phyloP scores from a whole-genome alignment of 805 yeast species.

The Kodamaea lidongshanica region DNA sequence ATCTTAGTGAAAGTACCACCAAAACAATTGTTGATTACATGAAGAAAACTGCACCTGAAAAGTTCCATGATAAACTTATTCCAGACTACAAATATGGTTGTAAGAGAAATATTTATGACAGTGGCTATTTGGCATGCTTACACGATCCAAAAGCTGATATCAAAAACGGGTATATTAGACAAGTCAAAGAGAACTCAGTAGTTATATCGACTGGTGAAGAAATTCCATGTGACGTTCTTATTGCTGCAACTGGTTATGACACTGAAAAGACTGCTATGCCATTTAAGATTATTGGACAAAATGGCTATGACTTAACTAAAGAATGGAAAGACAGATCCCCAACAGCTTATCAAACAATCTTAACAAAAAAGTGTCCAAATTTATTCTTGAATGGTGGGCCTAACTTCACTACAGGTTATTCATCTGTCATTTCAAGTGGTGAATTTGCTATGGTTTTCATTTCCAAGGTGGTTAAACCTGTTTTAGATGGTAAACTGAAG shows the following conservation, averaged over 20 bases:
- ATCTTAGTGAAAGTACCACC: slow-evolving; percentile 21
- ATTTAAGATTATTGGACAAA: slow-evolving; percentile 19
- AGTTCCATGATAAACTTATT: slow-evolving; percentile 27
- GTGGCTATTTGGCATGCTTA: slow-evolving; percentile 29
- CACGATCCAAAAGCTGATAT: slow-evolving; percentile 24
- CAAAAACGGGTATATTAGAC: slow-evolving; percentile 15
- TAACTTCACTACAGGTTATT: slow-evolving; percentile 36
- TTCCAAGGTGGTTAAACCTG: slow-evolving; percentile 17
- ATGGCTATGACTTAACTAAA: slow-evolving; percentile 17
- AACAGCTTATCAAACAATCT: slow-evolving; percentile 29
- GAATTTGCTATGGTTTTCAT: slow-evolving; percentile 27
- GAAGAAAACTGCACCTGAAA: slow-evolving; percentile 22
- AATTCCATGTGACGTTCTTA: slow-evolving; percentile 30
- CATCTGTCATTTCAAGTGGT: slow-evolving; percentile 33
- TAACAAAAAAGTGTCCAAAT: slow-evolving; percentile 31
- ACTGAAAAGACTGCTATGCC: slow-evolving; percentile 14
- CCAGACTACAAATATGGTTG: slow-evolving; percentile 37
- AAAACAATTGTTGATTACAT: slow-evolving; percentile 18
- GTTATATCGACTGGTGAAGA: slow-evolving; percentile 22
- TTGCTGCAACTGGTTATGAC: slow-evolving; percentile 38
- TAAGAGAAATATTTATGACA: slow-evolving; percentile 34
- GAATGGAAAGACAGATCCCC: slow-evolving; percentile 27
- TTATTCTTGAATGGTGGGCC: slow-evolving; percentile 32
- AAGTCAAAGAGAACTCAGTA: slow-evolving; percentile 24
- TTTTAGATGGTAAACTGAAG: slow-evolving; percentile 21